These are phyloP conservation scores for Boehmeria nivea DNA, from an alignment of 306 rosid genomes.

Conservation along the genomic window DNA sequence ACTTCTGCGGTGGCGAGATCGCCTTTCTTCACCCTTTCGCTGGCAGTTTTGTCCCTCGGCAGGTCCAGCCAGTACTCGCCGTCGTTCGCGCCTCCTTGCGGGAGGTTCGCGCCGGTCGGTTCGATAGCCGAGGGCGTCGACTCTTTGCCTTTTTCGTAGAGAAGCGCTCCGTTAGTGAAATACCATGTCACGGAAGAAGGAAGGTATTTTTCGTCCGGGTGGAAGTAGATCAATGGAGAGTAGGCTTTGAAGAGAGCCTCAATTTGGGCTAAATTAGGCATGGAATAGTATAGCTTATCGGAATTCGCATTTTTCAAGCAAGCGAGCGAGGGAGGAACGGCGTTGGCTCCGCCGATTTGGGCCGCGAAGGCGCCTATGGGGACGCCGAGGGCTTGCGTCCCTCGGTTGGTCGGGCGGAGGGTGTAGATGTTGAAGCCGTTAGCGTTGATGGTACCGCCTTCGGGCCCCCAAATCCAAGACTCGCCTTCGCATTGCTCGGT, in stretches of 20 bases:
- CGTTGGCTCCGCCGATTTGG: conserved; percentile 14
- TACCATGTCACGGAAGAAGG: conserved; percentile 63
- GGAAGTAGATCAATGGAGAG: conserved; percentile 55
- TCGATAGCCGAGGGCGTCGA: conserved; percentile 41
- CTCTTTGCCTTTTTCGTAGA: conserved; percentile 36
- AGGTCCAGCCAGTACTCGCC: conserved; percentile 64
- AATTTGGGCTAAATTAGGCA: conserved; percentile 55
- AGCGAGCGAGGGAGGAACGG: conserved; percentile 21
- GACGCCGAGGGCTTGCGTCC: conserved; percentile 43
- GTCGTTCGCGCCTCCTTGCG: conserved; percentile 49
- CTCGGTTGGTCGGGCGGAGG: conserved; percentile 49
- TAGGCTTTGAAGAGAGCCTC: conserved; percentile 41
- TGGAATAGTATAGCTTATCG: conserved; percentile 10
- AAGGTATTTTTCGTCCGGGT: conserved; percentile 49
- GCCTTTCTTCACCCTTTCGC: conserved; percentile 46
- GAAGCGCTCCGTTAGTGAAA: conserved; percentile 59
- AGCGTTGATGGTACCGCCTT: conserved; percentile 12
- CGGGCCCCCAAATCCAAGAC: conserved; percentile 59
- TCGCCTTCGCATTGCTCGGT: conserved; percentile 50
- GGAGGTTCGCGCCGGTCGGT: conserved; percentile 53
- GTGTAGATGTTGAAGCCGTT: conserved; percentile 39
- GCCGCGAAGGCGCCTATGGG: conserved; percentile 53
- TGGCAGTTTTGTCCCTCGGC: conserved; percentile 33
- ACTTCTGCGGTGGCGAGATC: conserved; percentile 36
- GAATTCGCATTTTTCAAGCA: conserved; percentile 57